phyloP scores from a whole-genome alignment of 2,329 filamentous ascomycete species.

The Monosporascus sp. region DNA sequence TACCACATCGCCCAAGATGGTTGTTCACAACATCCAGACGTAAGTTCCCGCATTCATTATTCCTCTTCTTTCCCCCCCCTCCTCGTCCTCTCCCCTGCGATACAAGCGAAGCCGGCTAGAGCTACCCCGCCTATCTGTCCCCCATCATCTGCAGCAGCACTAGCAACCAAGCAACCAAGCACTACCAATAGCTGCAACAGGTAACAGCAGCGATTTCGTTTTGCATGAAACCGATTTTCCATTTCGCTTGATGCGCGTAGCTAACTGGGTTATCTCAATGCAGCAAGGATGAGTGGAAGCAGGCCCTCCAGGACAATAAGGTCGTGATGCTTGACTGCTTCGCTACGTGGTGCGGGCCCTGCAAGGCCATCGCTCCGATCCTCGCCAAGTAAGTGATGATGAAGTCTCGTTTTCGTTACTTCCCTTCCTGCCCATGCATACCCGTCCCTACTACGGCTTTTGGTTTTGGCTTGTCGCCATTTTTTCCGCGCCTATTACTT shows the following conservation, averaged over 20 bases:
- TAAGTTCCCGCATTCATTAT: constrained; percentile 18
- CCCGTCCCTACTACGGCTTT: constrained; percentile 5
- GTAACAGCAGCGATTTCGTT: not conserved
- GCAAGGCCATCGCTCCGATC: constrained; percentile 81
- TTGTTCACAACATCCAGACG: constrained; percentile 35
- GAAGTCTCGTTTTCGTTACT: not conserved
- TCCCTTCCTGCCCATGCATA: not conserved
- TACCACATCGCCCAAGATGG: constrained; percentile 36
- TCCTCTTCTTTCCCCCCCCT: not conserved
- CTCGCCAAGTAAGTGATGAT: constrained; percentile 55
- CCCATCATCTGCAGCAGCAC: no score
- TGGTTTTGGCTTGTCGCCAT: not conserved
- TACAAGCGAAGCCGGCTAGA: not conserved
- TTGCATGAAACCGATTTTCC: not conserved
- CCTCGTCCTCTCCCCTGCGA: constrained; percentile 2
- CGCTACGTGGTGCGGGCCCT: constrained; percentile 90
- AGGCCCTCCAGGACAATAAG: constrained; percentile 35
- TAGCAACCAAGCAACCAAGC: not conserved
- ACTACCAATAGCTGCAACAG: not conserved
- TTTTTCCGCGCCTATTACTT: constrained; percentile 17
- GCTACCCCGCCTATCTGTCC: not conserved
- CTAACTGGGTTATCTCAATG: constrained; percentile 7
- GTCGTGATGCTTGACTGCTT: constrained; percentile 80
- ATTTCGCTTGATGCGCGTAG: not conserved
- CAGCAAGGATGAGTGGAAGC: constrained; percentile 23